phyloP scores from a whole-genome alignment of 805 yeast genomes.

The Saturnispora saitoi region DNA sequence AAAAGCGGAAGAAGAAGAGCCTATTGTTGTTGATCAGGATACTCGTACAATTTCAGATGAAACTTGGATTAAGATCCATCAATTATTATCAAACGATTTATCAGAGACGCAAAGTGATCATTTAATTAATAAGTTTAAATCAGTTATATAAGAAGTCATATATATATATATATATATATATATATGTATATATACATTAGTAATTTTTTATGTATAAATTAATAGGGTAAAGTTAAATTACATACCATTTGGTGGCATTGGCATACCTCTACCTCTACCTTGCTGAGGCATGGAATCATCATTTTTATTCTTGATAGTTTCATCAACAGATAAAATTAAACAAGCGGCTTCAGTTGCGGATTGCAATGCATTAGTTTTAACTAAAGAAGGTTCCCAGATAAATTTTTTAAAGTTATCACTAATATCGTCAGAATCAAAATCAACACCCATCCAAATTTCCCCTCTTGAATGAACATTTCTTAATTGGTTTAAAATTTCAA shows the following conservation, averaged over 20 bases:
- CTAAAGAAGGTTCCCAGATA: constrained; percentile 97
- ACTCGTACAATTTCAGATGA: neutral
- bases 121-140: neutral
- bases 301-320: constrained; percentile 73
- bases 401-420: constrained; percentile 78
- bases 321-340: constrained; percentile 89
- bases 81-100: constrained; percentile 7
- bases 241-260: constrained; percentile 24
- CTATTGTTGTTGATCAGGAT: neutral
- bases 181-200: neutral
- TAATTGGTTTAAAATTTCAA: constrained; percentile 83
- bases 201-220: neutral
- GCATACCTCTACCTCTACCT: constrained; percentile 65
- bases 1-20: neutral
- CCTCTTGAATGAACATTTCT: constrained; percentile 94
- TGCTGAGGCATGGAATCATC: constrained; percentile 34
- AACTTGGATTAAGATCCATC: constrained; percentile 11
- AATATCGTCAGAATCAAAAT: constrained; percentile 74
- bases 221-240: constrained; percentile 1
- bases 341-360: constrained; percentile 97
- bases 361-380: constrained; percentile 85
- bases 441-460: constrained; percentile 86
- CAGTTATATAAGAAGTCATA: neutral
- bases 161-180: neutral
- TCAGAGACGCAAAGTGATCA: neutral